Base-by-base conservation (phyloP, 257 asterid genomes). In the Anisodus tanguticus region DNA sequence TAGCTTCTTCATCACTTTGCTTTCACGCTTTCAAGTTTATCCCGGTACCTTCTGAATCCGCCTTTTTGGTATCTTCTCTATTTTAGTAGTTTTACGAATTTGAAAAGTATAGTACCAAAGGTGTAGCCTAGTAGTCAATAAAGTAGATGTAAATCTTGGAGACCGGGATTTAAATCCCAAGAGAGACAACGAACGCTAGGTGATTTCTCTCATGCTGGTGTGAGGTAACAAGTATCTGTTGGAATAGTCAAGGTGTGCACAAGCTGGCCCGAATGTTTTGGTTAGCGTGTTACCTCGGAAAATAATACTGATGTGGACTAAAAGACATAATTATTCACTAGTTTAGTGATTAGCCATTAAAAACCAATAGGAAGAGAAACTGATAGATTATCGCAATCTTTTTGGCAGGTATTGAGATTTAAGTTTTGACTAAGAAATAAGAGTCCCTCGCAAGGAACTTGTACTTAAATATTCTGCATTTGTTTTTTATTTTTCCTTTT, bases 1-100 rank as follows among this genome's bases (percentile, higher is more conserved):
- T 83, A 93, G 99, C 90, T 92, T 96, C 90, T 91, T 87, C 76
- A 83, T 93, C 88, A 94, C 99, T 58, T 85, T 96, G 84, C 93
- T 96, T 83, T 90, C 97, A 39, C 95, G 82, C 84, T 93, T 93
- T 89, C 90, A 76, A 85, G 94, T 89, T 85, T 86, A 86, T 91
- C 95, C 97, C 2, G 98, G 99, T 96, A 94, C 79, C 53, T 64
- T 74, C 67, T 79, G 49, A 58, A 85, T 74, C 84, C 26, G 60
- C 41, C 58, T 16, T 62, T 64, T 47, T 55, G 79, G 55, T 76
- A 53, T 82, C 35, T 83, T 83, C 63, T 47, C 63, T 31, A 84
- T 85, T 79, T 35, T 82, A 80, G 84, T 83, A 10, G 39, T n/a
- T 47, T 7, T 8, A 37, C 37, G 76, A 37, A 15, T 37, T 68